These are phyloP conservation scores for Solanum microdontum DNA, from an alignment of 257 asterid genomes.

Conservation along the genomic window DNA sequence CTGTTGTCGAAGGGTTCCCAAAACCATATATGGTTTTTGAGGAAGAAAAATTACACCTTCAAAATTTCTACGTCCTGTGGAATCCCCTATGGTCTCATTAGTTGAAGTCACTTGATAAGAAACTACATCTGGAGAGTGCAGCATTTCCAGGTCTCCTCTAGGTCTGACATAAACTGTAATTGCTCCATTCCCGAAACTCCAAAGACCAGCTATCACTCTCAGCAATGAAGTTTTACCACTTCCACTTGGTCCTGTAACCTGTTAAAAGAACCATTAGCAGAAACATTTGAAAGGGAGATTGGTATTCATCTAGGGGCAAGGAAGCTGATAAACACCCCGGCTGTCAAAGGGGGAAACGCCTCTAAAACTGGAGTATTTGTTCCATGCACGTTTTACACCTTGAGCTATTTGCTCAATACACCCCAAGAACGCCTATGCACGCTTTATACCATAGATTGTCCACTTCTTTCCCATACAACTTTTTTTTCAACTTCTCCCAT, in stretches of 20 bases:
- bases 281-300: background rate
- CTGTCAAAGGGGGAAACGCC: background rate
- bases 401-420: background rate
- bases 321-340: background rate
- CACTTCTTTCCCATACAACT: background rate
- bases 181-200: constrained; percentile 75
- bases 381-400: background rate
- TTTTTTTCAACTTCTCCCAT: background rate
- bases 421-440: background rate
- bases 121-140: constrained; percentile 15
- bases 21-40: constrained; percentile 87
- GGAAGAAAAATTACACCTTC: constrained; percentile 79
- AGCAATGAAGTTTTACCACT: constrained; percentile 86
- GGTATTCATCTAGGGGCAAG: background rate
- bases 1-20: constrained; percentile 87
- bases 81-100: constrained; percentile 7
- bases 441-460: background rate
- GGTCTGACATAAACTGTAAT: constrained; percentile 41
- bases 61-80: constrained; percentile 15
- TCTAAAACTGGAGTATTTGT: background rate
- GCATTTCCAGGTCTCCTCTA: constrained; percentile 13
- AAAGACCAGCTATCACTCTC: constrained; percentile 85
- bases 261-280: constrained; percentile 27
- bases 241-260: constrained; percentile 97
- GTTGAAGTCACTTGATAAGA: constrained; percentile 13